These are phyloP conservation scores for Adansonia digitata DNA, from an alignment of 345 rosid species.

Conservation along the genomic window DNA sequence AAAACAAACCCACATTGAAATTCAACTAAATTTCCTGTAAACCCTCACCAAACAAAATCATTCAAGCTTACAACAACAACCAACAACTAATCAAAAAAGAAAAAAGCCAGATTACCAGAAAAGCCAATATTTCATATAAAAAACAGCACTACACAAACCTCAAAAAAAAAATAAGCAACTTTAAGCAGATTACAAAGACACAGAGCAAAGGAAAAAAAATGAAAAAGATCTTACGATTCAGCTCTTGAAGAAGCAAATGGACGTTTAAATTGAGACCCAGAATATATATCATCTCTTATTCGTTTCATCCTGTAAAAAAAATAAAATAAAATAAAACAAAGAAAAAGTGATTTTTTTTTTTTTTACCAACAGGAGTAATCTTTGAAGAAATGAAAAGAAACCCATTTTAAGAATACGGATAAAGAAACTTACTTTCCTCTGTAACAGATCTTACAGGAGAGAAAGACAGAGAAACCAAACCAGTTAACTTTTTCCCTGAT, in stretches of 20 bases:
- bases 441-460: slow-evolving; percentile 30
- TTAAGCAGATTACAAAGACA: background rate
- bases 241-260: slow-evolving; percentile 63
- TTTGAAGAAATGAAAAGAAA: slow-evolving; percentile 1
- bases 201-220: background rate
- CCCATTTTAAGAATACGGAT: slow-evolving; percentile 3
- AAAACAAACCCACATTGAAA: background rate
- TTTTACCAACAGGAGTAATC: background rate
- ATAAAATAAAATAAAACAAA: no score
- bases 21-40: background rate
- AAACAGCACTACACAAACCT: slow-evolving; percentile 1
- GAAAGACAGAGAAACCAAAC: slow-evolving; percentile 13
- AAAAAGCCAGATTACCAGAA: background rate
- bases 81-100: background rate
- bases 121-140: background rate
- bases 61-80: background rate
- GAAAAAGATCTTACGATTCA: slow-evolving; percentile 64
- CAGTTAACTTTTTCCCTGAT: background rate
- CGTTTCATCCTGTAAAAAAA: slow-evolving; percentile 60
- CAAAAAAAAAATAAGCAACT: background rate
- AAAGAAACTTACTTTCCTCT: slow-evolving; percentile 20
- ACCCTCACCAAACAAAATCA: slow-evolving; percentile 11
- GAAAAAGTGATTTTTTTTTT: background rate
- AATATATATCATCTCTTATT: slow-evolving; percentile 53
- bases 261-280: slow-evolving; percentile 72